Evolutionary conservation across 2,329 filamentous ascomycete species (phyloP).

Genomic region (Phaeosphaeria sp.): DNA sequence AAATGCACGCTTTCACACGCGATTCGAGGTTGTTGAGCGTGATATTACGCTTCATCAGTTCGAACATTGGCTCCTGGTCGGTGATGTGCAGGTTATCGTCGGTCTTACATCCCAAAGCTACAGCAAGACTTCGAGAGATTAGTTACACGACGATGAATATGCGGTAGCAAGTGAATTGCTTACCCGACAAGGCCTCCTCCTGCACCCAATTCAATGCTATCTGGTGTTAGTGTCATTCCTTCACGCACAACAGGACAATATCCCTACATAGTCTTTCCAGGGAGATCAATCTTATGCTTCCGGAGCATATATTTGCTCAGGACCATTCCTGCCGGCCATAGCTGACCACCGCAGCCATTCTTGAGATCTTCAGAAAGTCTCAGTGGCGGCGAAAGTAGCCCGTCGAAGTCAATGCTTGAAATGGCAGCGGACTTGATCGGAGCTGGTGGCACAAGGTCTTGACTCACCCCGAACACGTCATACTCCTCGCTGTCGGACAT

Average conservation of each 20-base stretch:
- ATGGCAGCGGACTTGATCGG: slow-evolving; percentile 60
- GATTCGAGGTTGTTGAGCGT: slow-evolving; percentile 74
- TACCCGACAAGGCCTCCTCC: slow-evolving; percentile 84
- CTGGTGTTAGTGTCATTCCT: slow-evolving; percentile 17
- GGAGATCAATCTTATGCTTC: slow-evolving; percentile 69
- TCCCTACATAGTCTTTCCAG: slow-evolving; percentile 72
- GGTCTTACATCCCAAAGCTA: slow-evolving; percentile 62
- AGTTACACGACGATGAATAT: neutral
- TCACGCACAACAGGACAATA: neutral
- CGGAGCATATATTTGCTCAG: slow-evolving; percentile 85
- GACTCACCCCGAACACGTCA: slow-evolving; percentile 54
- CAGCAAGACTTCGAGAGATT: slow-evolving; percentile 56
- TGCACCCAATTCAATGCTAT: slow-evolving; percentile 86
- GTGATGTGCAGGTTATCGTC: slow-evolving; percentile 76
- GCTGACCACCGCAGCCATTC: slow-evolving; percentile 88
- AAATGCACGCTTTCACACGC: slow-evolving; percentile 70
- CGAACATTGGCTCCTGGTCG: slow-evolving; percentile 85
- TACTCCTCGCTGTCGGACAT: slow-evolving; percentile 42
- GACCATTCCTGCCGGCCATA: slow-evolving; percentile 94
- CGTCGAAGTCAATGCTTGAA: slow-evolving; percentile 70
- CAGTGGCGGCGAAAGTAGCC: slow-evolving; percentile 73
- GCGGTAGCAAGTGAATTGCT: slow-evolving; percentile 10
- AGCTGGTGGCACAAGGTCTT: slow-evolving; percentile 63
- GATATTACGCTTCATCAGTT: slow-evolving; percentile 87
- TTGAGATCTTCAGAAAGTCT: slow-evolving; percentile 84